Evolutionary conservation across 768 basidiomycete species (phyloP).

Genomic region (Butyriboletus loyo): DNA sequence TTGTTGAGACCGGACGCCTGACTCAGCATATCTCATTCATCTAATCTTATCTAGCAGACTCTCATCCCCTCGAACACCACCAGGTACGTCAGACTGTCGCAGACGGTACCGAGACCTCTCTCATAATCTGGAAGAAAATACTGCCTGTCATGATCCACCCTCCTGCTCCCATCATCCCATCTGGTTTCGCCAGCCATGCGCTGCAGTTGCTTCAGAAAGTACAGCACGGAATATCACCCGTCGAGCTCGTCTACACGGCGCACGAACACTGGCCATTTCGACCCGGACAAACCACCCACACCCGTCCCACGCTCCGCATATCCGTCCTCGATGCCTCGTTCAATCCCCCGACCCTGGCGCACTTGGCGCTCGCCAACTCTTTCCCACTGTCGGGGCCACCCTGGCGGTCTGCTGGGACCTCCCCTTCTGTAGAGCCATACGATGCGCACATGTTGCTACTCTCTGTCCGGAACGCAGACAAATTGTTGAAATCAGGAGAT

Average conservation of each 20-base stretch:
- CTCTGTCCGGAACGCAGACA: slow-evolving; percentile 87
- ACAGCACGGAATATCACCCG: slow-evolving; percentile 41
- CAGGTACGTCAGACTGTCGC: slow-evolving; percentile 1
- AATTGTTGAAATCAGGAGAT: slow-evolving; percentile 64
- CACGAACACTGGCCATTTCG: slow-evolving; percentile 67
- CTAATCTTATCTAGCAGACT: slow-evolving; percentile 15
- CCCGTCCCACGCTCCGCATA: slow-evolving; percentile 42
- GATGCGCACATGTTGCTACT: slow-evolving; percentile 77
- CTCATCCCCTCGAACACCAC: not conserved
- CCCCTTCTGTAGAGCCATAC: slow-evolving; percentile 34
- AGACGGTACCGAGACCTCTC: not conserved
- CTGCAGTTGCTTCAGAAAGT: slow-evolving; percentile 30
- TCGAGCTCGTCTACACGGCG: slow-evolving; percentile 62
- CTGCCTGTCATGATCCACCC: slow-evolving; percentile 4
- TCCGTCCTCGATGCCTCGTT: slow-evolving; percentile 89
- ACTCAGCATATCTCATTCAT: slow-evolving; percentile 21
- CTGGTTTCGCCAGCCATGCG: slow-evolving; percentile 22
- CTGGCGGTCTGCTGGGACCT: not conserved
- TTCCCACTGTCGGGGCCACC: slow-evolving; percentile 23
- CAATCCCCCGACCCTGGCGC: slow-evolving; percentile 88
- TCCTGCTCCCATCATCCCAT: slow-evolving; percentile 4
- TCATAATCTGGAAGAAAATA: not conserved
- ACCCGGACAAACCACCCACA: slow-evolving; percentile 12
- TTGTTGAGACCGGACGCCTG: slow-evolving; percentile 6
- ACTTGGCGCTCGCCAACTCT: slow-evolving; percentile 69